Percentiles rank a stretch among this genome's conserved stretches.
Conservation (phyloP, 495 filamentous ascomycete genomes). For the Geoglossum glabrum region DNA sequence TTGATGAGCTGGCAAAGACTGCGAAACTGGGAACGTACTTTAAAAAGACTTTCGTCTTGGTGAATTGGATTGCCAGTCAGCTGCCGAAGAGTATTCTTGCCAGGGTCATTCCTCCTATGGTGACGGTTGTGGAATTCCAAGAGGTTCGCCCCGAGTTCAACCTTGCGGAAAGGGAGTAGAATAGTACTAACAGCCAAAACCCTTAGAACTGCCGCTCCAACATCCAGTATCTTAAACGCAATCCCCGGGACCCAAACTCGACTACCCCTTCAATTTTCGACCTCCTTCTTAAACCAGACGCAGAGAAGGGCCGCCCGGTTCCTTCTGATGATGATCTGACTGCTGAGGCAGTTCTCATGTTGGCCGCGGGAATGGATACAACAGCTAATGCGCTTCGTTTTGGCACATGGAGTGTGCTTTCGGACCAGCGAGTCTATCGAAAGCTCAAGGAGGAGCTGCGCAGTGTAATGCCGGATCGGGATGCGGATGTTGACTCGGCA, state of each 20-base stretch:
- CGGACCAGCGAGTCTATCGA: slow-evolving; percentile 8
- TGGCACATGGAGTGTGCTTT: slow-evolving; percentile 14
- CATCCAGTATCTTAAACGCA: not conserved
- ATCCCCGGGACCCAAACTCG: not conserved
- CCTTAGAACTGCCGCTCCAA: not conserved
- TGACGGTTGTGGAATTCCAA: not conserved
- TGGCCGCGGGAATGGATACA: slow-evolving; percentile 22
- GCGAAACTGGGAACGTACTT: not conserved
- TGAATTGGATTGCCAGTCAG: not conserved
- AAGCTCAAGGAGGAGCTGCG: slow-evolving; percentile 19
- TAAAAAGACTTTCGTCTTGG: not conserved
- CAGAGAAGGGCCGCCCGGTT: slow-evolving; percentile 10
- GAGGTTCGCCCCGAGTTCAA: no score
- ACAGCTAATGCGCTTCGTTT: slow-evolving; percentile 16
- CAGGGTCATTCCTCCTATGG: not conserved
- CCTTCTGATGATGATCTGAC: slow-evolving; percentile 9
- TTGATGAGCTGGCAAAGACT: not conserved
- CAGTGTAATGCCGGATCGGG: slow-evolving; percentile 5
- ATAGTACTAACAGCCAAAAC: no score
- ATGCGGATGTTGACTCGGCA: slow-evolving; percentile 4
- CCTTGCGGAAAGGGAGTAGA: no score
- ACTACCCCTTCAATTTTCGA: slow-evolving; percentile 12
- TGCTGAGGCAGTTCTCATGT: slow-evolving; percentile 19
- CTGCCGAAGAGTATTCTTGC: not conserved
- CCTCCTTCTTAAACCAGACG: slow-evolving; percentile 9